Conservation (phyloP, 306 rosid species). For the Lathyrus oleraceus region DNA sequence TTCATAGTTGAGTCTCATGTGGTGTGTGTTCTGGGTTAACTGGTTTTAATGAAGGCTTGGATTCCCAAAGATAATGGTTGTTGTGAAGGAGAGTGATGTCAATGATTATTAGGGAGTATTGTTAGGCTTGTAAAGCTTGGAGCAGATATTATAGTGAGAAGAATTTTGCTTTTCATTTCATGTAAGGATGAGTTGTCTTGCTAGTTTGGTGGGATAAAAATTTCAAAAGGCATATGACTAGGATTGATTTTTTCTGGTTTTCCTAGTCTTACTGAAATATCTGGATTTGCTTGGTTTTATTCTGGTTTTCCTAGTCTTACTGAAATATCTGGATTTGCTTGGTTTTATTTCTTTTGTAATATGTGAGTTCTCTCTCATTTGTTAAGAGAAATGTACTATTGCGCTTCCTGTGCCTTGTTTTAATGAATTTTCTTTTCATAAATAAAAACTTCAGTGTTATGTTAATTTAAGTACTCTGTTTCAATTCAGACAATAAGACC, state of each 20-base stretch:
- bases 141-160: neutral
- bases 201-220: neutral
- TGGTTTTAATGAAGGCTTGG: neutral
- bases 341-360: neutral
- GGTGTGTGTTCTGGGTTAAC: neutral
- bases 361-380: neutral
- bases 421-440: neutral
- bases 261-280: too few relatives aligned
- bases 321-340: neutral
- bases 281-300: too few relatives aligned
- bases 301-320: conserved; percentile 4
- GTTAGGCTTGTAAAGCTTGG: neutral
- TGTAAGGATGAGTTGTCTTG: neutral
- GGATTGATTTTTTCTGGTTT: neutral
- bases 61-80: neutral
- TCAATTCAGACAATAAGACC: neutral
- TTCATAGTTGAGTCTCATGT: neutral
- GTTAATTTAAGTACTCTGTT: neutral
- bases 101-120: neutral
- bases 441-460: neutral
- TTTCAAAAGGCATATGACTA: neutral
- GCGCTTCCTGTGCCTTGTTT: neutral
- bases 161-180: neutral
- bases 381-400: neutral
- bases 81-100: neutral